Evolutionary conservation across 139 green algal species (phyloP), one percentile per base, ranked within the genome.

Genomic region (Micromonas commoda): DNA sequence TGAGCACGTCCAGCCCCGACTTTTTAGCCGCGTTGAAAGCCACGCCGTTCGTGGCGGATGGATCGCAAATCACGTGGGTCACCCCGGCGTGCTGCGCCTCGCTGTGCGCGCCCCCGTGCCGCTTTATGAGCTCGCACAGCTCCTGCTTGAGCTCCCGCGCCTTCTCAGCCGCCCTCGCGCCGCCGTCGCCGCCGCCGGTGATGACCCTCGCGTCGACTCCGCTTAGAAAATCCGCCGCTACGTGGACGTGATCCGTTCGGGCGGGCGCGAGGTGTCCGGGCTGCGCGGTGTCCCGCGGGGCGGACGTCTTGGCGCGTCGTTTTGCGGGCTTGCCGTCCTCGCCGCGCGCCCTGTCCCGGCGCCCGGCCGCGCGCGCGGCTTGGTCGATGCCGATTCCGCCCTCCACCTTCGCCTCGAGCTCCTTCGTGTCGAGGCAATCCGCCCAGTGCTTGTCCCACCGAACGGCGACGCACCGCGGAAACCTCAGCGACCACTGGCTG

Each of bases 401-500:
- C 33, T 71, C 64, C 4, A 63, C 68, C 16, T 33, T 75, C 26
- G 64, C 29, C 64, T 73, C 71, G 63, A 90, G 70, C 64, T 89
- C 37, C 5, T 78, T 28, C 2, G 75, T 23, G 3, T 67, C 84
- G 57, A 83, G 85, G 52, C 78, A 68, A 16, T 81, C 80, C 20
- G 24, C n/a, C n/a, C 79, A 81, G 28, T 51, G 33, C 81, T 89
- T 91, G 54, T 91, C 86, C 13, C 75, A 85, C 64, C 85, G 76
- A 21, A 91, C 71, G 3, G 52, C 51, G 9, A 72, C 57, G 51
- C 90, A 80, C 24, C 87, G 79, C 0, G 90, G 90, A 78, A 94
- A 94, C 45, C 90, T 84, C 68, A 94, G 83, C 29, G 79, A 88
- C 77, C 88, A 83, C 2, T 65, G 69, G 0, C 81, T 83, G 0